Base-by-base conservation (phyloP, 306 rosid genomes). In the Dalbergia cultrata region DNA sequence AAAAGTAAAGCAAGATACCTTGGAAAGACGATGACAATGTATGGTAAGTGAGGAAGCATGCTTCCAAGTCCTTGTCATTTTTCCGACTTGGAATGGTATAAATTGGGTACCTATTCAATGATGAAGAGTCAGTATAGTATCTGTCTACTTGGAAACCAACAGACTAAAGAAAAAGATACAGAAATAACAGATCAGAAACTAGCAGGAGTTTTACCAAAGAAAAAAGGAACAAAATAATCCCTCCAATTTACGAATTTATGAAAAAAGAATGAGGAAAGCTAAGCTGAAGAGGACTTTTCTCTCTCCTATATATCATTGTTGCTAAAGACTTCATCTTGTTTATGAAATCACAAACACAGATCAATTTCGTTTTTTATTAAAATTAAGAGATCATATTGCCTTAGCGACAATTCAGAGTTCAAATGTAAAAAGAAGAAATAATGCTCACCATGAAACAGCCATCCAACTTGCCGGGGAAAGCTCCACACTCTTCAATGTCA, bases 391-490 rank as follows among this genome's bases (percentile, higher is more conserved):
- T 43, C 26, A 43, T 22, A 56, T 9, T 54, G 67, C 58, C 13
- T 31, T n/a, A 26, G 59, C 8, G 69, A 57, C 67, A 73, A 19
- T 63, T 53, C 33, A 66, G 47, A 67, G 6, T 69, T 77, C 52
- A 43, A 52, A 54, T 14, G n/a, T 61, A 75, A 75, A 12, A 82
- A 66, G 76, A 57, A 49, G n/a, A 26, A 68, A 56, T 8, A 63
- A 77, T 63, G 72, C 87, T 89, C 86, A 91, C 97, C 97, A 93
- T n/a, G 96, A 89, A 84, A 93, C 90, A 13, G 97, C 92, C 93
- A 93, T 93, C 97, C 97, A 93, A 79, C 94, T 93, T 6, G 97
- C 97, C 2, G 97, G 97, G 7, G 91, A 91, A 87, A 93, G 89
- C 82, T 91, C 97, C 10, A 93, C 90, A 22, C 96, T 91, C 83